Evolutionary conservation across 2,329 filamentous ascomycete genomes (phyloP).

Genomic region (Atkinsonella hypoxylon): DNA sequence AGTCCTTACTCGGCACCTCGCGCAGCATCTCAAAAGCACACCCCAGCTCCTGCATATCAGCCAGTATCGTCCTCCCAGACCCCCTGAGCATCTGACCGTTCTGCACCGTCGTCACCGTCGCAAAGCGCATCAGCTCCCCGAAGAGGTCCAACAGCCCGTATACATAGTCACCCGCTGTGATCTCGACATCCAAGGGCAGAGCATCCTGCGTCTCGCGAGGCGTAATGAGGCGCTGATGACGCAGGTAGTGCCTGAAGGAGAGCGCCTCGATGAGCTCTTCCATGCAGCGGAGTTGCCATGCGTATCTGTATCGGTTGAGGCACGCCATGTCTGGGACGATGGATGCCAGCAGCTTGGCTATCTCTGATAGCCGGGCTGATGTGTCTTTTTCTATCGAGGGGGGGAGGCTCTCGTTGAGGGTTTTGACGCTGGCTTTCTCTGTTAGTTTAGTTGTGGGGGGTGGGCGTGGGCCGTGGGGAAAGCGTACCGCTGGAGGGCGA

Average conservation of each 20-base stretch:
- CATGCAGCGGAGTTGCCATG: constrained; percentile 66
- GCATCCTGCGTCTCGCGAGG: constrained; percentile 44
- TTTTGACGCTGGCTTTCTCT: constrained; percentile 43
- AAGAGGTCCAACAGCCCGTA: constrained; percentile 88
- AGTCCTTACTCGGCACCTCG: constrained; percentile 43
- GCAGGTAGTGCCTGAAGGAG: constrained; percentile 79
- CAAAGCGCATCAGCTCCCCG: constrained; percentile 94
- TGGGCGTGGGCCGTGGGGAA: background rate
- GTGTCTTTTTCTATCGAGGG: constrained; percentile 58
- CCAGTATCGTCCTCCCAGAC: constrained; percentile 49
- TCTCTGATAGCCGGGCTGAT: constrained; percentile 55
- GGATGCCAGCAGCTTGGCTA: constrained; percentile 53
- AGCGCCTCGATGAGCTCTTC: constrained; percentile 93
- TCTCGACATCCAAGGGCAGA: constrained; percentile 40
- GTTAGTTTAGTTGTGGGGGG: background rate
- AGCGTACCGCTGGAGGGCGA: constrained; percentile 26
- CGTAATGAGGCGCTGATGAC: constrained; percentile 61
- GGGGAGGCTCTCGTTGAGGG: constrained; percentile 51
- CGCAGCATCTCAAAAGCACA: constrained; percentile 64
- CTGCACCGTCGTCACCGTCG: constrained; percentile 76
- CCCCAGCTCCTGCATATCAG: constrained; percentile 69
- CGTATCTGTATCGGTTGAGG: constrained; percentile 75
- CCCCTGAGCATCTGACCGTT: constrained; percentile 40
- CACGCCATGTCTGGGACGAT: constrained; percentile 64
- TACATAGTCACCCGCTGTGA: constrained; percentile 77